phyloP scores from a whole-genome alignment of 768 basidiomycete genomes.

The Coprinopsis cinerea region DNA sequence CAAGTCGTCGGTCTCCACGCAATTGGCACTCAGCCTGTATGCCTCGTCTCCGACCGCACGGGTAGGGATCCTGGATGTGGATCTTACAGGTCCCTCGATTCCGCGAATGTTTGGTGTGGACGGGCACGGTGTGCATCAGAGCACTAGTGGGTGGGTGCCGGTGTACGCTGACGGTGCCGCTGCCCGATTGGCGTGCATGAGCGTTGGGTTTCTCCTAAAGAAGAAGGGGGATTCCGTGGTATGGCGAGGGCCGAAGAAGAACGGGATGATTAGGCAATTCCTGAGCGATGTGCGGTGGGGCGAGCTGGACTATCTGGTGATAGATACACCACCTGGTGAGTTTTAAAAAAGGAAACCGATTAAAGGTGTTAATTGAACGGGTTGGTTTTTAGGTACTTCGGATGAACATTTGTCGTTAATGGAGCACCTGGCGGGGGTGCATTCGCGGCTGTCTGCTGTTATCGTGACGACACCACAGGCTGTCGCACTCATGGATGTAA shows the following conservation, averaged over 20 bases:
- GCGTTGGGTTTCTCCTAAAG: slow-evolving; percentile 91
- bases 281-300: slow-evolving; percentile 94
- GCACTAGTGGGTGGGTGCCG: slow-evolving; percentile 95
- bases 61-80: slow-evolving; percentile 89
- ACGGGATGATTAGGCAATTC: slow-evolving; percentile 96
- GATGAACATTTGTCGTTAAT: slow-evolving; percentile 96
- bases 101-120: slow-evolving; percentile 94
- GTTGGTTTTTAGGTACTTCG: slow-evolving; percentile 69
- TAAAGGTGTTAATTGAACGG: too few species aligned
- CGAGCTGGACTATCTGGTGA: slow-evolving; percentile 84
- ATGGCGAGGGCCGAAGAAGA: slow-evolving; percentile 98
- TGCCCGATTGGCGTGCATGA: slow-evolving; percentile 87
- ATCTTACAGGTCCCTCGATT: slow-evolving; percentile 91
- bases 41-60: slow-evolving; percentile 56
- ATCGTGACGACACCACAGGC: slow-evolving; percentile 98
- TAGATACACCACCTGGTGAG: slow-evolving; percentile 95
- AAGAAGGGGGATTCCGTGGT: slow-evolving; percentile 90
- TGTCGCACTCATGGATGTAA: slow-evolving; percentile 89
- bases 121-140: slow-evolving; percentile 83
- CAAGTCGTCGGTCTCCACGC: slow-evolving; percentile 93
- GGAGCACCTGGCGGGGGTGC: slow-evolving; percentile 86
- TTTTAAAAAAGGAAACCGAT: too few species aligned
- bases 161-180: slow-evolving; percentile 85
- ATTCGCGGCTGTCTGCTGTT: slow-evolving; percentile 71
- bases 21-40: slow-evolving; percentile 85